phyloP scores from a whole-genome alignment of 78 protist species.

The Dictyostelium citrinum region DNA sequence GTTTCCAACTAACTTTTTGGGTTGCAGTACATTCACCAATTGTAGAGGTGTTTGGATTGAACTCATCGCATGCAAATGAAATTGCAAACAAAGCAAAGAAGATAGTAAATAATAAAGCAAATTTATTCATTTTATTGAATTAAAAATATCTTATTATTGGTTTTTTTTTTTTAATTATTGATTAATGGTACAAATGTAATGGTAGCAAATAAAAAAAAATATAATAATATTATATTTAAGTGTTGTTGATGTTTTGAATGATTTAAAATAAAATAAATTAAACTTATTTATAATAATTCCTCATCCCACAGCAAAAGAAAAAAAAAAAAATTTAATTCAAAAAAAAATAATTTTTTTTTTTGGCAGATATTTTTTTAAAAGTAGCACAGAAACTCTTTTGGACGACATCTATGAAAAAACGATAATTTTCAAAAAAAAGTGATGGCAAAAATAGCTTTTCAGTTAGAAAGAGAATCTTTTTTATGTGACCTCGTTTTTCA shows the following conservation, averaged over 20 bases:
- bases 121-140: slow-evolving; percentile 8
- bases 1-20: background rate
- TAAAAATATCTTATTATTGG: background rate
- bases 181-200: slow-evolving; percentile 1
- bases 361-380: background rate
- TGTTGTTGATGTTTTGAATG: background rate
- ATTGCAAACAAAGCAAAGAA: background rate
- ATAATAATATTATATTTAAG: background rate
- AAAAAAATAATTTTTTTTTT: background rate
- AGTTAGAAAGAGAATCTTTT: background rate
- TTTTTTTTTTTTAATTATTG: background rate
- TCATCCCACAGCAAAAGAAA: background rate
- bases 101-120: background rate
- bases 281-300: no score
- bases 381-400: background rate
- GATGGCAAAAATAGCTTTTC: background rate
- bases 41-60: background rate
- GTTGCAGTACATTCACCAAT: slow-evolving; percentile 8
- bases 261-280: no score
- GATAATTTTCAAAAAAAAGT: background rate
- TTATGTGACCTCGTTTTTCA: background rate
- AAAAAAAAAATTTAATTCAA: background rate
- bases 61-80: slow-evolving; percentile 1
- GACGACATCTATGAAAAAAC: background rate
- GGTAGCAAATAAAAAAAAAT: background rate